Base-by-base conservation (phyloP, 345 rosid genomes). In the Salix dunnii region DNA sequence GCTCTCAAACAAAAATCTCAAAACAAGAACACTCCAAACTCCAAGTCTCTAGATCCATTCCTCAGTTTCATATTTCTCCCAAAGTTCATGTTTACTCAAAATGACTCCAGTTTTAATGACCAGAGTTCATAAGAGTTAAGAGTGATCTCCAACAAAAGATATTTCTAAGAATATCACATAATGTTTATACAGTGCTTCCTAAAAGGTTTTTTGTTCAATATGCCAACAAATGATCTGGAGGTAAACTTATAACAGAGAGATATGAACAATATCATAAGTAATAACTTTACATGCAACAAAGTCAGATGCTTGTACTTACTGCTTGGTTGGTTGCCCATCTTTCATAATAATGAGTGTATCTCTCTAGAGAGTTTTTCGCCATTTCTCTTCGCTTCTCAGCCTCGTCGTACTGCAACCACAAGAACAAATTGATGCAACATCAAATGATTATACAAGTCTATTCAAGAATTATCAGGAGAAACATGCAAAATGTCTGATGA, bases 241-340 rank as follows among this genome's bases (percentile, higher is more conserved):
- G 16, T 40, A 12, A 1, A n/a, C 23, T 58, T 4, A n/a, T 58
- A 58, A 23, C 62, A 58, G 62, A 58, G 62, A 58, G 25, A 55
- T 21, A 58, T 3, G 62, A 35, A n/a, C 13, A 58, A 58, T 58
- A 58, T 10, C 28, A 58, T 58, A 11, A 10, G 62, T 28, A 58
- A 21, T 58, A 8, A 58, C 14, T 58, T 9, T 23, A 3, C 63
- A 58, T 3, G 28, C 6, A 58, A 7, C 23, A 58, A 10, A 28
- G 63, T 58, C 28, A 53, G 60, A 3, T 53, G 25, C 66, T 74
- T 38, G 30, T 33, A 80, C 88, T 62, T 89, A 92, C 97, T 80
- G 89, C 88, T 82, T 91, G 97, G 82, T 92, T 92, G 68, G 94
- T 92, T 17, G 94, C 96, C 96, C 94, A 92, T 80, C 97, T 81